Base-by-base conservation (phyloP, 192 early-diverging fungal genomes). In the Umbelopsis sp. region DNA sequence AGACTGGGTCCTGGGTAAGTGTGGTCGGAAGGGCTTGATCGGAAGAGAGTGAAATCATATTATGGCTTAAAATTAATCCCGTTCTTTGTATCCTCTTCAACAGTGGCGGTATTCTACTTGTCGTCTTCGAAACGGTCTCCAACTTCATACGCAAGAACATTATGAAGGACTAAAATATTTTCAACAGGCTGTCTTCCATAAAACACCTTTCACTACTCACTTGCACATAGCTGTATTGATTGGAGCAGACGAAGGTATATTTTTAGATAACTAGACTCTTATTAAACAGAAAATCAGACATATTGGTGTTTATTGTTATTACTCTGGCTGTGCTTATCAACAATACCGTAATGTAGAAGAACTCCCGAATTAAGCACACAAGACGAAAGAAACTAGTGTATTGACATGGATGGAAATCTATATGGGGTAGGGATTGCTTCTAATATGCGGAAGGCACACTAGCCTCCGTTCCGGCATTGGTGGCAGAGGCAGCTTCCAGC, bases 111-210 rank as follows among this genome's bases (percentile, higher is more conserved):
- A 90, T 92, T 75, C 80, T 98, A 50, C 84, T 97, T 24, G 96
- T 97, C 32, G 95, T 96, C 26, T 97, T 93, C 79, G 95, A 96
- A 56, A 84, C 89, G 32, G 92, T 98, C 44, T 93, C 91, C 9
- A 84, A 80, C 9, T 91, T 91, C 80, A 95, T 98, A 87, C 86
- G 92, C 73, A 92, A 90, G 74, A 79, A 94, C 79, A 81, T 91
- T 52, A 56, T 77, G 44, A 73, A 73, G 67, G 76, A 77, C 44
- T 67, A 77, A 32, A 68, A 65, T 10, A 41, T 1, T 29, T 32
- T 11, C 12, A 31, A 34, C 12, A 54, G 51, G 21, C 4, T 3
- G 26, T 62, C 56, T 22, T 34, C 12, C 56, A 11, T 41, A 41
- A 41, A 41, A 41, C 56, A 62, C 17, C 56, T 29, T 26, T 32